A percentile compares a stretch with the other conserved stretches of the same genome.
These are phyloP conservation scores for Epicoccum nigrum DNA, from an alignment of 2,329 filamentous ascomycete species.

Conservation along the genomic window DNA sequence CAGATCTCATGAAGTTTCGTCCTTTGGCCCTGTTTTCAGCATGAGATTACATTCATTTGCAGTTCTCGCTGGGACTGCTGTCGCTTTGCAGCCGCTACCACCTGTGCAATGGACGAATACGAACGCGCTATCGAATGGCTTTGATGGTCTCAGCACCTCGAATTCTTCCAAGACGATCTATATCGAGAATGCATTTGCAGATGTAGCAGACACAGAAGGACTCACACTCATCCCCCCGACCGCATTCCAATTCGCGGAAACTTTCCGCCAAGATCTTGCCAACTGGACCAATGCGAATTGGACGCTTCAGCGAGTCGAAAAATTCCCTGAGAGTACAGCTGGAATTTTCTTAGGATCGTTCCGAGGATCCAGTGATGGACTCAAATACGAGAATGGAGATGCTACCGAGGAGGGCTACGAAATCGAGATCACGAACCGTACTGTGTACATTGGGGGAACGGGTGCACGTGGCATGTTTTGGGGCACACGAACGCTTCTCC, in stretches of 20 bases:
- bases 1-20: neutral
- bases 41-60: slow-evolving; percentile 23
- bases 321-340: slow-evolving; percentile 34
- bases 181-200: slow-evolving; percentile 50
- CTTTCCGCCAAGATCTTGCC: slow-evolving; percentile 54
- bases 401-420: slow-evolving; percentile 59
- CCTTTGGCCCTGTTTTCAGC: neutral
- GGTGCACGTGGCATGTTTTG: slow-evolving; percentile 56
- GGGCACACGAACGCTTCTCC: slow-evolving; percentile 56
- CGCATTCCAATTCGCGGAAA: slow-evolving; percentile 56
- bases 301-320: slow-evolving; percentile 49
- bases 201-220: slow-evolving; percentile 51
- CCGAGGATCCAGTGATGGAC: slow-evolving; percentile 26
- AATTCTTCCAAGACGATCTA: slow-evolving; percentile 47
- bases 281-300: slow-evolving; percentile 50
- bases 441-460: slow-evolving; percentile 50
- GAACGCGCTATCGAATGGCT: slow-evolving; percentile 13
- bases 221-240: slow-evolving; percentile 60
- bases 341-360: slow-evolving; percentile 55
- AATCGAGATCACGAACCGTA: slow-evolving; percentile 46
- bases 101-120: slow-evolving; percentile 40
- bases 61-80: slow-evolving; percentile 23
- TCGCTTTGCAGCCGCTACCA: slow-evolving; percentile 50
- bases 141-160: slow-evolving; percentile 31
- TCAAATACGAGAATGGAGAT: slow-evolving; percentile 57